These are phyloP conservation scores for Pseudozyma sp. DNA, from an alignment of 1,284 basidiomycete species.

Conservation along the genomic window DNA sequence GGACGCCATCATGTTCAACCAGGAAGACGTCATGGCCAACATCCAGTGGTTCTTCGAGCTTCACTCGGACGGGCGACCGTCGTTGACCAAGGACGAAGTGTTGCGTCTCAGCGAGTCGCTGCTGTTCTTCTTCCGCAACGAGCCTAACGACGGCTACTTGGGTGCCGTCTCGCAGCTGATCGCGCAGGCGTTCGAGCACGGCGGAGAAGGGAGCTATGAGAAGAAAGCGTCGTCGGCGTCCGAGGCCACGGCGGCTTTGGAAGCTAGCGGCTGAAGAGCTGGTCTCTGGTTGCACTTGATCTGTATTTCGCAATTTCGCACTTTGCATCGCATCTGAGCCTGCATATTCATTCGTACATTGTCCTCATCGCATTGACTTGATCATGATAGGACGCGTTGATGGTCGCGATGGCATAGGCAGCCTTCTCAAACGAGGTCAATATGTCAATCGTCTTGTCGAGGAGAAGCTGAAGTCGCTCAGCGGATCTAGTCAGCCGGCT, in stretches of 20 bases:
- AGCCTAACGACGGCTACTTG: constrained; percentile 95
- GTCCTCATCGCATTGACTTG: no score
- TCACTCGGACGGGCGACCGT: constrained; percentile 89
- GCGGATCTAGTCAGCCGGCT: no score
- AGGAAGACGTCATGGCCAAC: constrained; percentile 88
- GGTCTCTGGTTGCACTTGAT: not conserved
- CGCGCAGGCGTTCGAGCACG: constrained; percentile 59
- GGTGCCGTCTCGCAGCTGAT: constrained; percentile 70
- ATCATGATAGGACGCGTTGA: no score
- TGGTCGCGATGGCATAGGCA: no score
- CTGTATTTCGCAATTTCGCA: not conserved
- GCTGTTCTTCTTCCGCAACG: constrained; percentile 88
- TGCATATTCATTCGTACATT: constrained; percentile 11
- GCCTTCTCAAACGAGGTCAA: no score
- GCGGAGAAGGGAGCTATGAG: constrained; percentile 49
- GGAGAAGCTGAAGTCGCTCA: no score
- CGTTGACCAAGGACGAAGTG: constrained; percentile 93
- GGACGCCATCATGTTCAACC: constrained; percentile 84
- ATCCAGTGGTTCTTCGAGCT: constrained; percentile 99
- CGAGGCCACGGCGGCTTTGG: not conserved
- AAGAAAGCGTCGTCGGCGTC: constrained; percentile 27
- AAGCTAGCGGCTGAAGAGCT: constrained; percentile 8
- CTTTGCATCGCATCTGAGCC: constrained; percentile 20
- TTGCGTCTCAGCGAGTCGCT: constrained; percentile 89
- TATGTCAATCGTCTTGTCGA: no score